Evolutionary conservation across 2,329 filamentous ascomycete species (phyloP).

Genomic region (Alternaria metachromatica): DNA sequence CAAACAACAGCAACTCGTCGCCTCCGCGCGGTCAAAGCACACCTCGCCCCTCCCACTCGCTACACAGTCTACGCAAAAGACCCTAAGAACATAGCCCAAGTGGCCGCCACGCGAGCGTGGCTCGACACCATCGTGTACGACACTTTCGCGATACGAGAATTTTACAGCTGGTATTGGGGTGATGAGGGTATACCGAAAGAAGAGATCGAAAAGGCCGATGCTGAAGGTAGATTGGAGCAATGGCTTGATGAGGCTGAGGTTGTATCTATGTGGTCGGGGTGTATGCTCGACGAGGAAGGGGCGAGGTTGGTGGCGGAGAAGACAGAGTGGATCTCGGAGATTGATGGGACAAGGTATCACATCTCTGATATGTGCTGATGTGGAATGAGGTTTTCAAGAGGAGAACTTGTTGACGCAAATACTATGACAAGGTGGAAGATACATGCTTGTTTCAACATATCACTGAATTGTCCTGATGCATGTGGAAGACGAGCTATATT

Average conservation of each 20-base stretch:
- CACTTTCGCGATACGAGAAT: background rate
- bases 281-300: background rate
- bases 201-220: background rate
- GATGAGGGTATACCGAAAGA: background rate
- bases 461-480: too few relatives aligned
- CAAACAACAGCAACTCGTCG: background rate
- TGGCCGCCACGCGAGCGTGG: background rate
- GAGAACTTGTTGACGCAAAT: background rate
- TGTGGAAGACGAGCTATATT: too few relatives aligned
- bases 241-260: background rate
- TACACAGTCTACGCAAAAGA: background rate
- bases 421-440: background rate
- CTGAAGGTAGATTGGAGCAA: background rate
- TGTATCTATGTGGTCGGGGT: background rate
- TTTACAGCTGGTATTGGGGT: background rate
- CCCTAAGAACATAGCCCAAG: background rate
- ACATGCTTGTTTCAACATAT: too few relatives aligned
- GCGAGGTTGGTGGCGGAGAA: background rate
- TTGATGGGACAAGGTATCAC: background rate
- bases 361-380: background rate
- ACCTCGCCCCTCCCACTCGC: background rate
- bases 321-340: background rate
- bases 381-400: background rate
- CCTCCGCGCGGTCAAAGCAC: background rate
- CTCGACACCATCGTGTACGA: background rate